These are phyloP conservation scores for Davidsoniella neocaledoniae DNA, from an alignment of 2,329 filamentous ascomycete genomes.

Conservation along the genomic window DNA sequence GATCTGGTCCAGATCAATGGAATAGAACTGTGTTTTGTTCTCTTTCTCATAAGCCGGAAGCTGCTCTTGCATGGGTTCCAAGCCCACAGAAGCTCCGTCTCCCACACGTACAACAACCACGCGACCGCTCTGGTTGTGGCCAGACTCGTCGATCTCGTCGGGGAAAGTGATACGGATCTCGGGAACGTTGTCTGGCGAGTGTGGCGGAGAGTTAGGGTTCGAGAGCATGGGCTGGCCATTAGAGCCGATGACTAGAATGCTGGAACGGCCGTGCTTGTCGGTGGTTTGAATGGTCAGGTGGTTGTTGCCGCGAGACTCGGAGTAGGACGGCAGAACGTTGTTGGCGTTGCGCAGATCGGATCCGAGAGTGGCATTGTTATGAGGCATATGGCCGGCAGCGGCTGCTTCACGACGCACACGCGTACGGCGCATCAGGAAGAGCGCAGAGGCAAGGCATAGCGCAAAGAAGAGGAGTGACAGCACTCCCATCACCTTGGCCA, in stretches of 20 bases:
- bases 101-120: slow-evolving; percentile 86
- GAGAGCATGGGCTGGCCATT: slow-evolving; percentile 60
- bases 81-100: slow-evolving; percentile 60
- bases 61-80: slow-evolving; percentile 72
- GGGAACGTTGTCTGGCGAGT: slow-evolving; percentile 68
- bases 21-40: slow-evolving; percentile 66
- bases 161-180: slow-evolving; percentile 98
- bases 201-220: slow-evolving; percentile 57
- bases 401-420: slow-evolving; percentile 28
- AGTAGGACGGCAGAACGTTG: slow-evolving; percentile 28
- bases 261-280: slow-evolving; percentile 37
- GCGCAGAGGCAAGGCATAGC: slow-evolving; percentile 47
- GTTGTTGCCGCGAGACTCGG: slow-evolving; percentile 30
- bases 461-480: slow-evolving; percentile 61
- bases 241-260: slow-evolving; percentile 62
- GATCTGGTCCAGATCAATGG: slow-evolving; percentile 85
- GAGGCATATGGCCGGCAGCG: slow-evolving; percentile 46
- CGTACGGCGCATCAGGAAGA: slow-evolving; percentile 58
- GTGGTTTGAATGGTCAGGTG: slow-evolving; percentile 42
- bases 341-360: slow-evolving; percentile 46
- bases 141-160: slow-evolving; percentile 76
- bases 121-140: slow-evolving; percentile 65
- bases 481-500: slow-evolving; percentile 65
- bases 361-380: slow-evolving; percentile 29
- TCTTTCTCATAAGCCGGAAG: slow-evolving; percentile 82